Conservation (phyloP, 2,329 filamentous ascomycete species). For the Ceratocystis diversiconidia region DNA sequence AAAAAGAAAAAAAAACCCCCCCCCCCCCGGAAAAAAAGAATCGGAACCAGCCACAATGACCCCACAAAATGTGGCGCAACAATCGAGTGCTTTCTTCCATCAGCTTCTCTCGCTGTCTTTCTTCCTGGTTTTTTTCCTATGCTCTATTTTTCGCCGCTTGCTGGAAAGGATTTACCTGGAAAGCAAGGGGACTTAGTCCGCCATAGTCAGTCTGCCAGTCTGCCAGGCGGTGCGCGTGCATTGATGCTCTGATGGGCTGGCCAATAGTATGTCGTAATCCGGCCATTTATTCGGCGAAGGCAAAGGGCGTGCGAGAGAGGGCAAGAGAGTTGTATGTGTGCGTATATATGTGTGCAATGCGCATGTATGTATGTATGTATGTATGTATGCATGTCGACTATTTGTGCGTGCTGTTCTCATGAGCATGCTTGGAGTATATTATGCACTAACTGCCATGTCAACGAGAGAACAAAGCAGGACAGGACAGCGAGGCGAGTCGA, state of each 20-base stretch:
- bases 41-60: too few relatives aligned
- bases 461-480: too few relatives aligned
- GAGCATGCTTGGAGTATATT: too few relatives aligned
- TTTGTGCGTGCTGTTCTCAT: too few relatives aligned
- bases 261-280: not conserved
- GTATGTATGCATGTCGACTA: not conserved
- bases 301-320: not conserved
- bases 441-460: too few relatives aligned
- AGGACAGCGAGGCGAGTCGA: too few relatives aligned
- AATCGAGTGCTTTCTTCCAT: not conserved
- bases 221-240: not conserved
- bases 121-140: not conserved
- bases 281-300: conserved; percentile 15
- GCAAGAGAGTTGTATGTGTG: not conserved
- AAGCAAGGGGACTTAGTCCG: not conserved
- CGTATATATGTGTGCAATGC: not conserved
- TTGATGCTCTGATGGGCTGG: not conserved
- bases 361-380: not conserved
- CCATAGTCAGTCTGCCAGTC: too few relatives aligned
- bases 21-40: too few relatives aligned
- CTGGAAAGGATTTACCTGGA: not conserved
- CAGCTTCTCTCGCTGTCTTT: conserved; percentile 1
- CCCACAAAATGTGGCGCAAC: too few relatives aligned
- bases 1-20: too few relatives aligned
- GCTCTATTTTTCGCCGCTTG: not conserved